phyloP scores from a whole-genome alignment of 1,139 yeast species.

The Citeromyces siamensis region DNA sequence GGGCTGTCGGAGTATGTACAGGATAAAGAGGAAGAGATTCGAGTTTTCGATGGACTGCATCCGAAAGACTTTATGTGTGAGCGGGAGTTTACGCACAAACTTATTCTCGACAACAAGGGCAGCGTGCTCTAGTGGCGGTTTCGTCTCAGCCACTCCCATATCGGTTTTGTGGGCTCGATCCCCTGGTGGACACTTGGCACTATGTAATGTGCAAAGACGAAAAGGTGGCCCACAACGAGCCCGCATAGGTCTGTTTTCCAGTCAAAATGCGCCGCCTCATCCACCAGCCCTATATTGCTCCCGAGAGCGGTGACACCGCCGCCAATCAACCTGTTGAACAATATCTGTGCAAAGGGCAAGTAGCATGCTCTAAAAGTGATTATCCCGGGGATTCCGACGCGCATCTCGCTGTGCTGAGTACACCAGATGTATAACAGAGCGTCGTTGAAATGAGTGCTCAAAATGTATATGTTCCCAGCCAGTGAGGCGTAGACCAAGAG shows the following conservation, averaged over 20 bases:
- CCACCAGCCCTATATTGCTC: slow-evolving; percentile 2
- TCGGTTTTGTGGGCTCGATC: slow-evolving; percentile 14
- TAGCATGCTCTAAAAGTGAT: slow-evolving; percentile 27
- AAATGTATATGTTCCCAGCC: slow-evolving; percentile 18
- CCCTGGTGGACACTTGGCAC: slow-evolving; percentile 24
- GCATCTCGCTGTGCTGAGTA: slow-evolving; percentile 26
- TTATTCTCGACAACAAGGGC: no score
- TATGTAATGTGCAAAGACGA: slow-evolving; percentile 28
- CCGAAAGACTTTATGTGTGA: background rate
- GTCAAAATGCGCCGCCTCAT: slow-evolving; percentile 3
- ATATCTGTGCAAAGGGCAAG: slow-evolving; percentile 23
- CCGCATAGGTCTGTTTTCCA: slow-evolving; percentile 21
- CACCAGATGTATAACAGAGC: slow-evolving; percentile 31
- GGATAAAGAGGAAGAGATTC: background rate
- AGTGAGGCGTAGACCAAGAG: slow-evolving; percentile 19
- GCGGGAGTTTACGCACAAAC: no score
- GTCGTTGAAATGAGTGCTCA: slow-evolving; percentile 25
- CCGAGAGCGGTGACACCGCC: slow-evolving; percentile 14
- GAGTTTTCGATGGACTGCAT: background rate
- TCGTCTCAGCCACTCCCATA: slow-evolving; percentile 14
- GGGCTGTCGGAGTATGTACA: background rate
- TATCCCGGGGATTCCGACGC: slow-evolving; percentile 24
- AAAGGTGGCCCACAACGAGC: slow-evolving; percentile 28
- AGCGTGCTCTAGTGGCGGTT: no score
- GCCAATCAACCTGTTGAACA: slow-evolving; percentile 8